A percentile compares a stretch with the other conserved stretches of the same genome.
Conservation (phyloP, 1,284 basidiomycete species). For the Ceratobasidium sp. region DNA sequence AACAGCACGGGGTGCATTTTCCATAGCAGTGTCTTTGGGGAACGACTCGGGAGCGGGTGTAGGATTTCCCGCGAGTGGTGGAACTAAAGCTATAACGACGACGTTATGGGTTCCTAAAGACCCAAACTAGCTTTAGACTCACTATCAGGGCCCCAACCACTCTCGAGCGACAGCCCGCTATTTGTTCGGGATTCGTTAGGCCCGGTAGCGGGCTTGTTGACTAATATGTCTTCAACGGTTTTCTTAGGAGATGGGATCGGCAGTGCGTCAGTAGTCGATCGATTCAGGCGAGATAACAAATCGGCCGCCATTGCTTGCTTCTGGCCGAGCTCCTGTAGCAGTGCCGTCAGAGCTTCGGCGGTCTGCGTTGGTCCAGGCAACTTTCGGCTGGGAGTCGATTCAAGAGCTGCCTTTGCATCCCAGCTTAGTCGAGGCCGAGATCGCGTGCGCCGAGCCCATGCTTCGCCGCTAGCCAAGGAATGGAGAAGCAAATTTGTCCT, state of each 20-base stretch:
- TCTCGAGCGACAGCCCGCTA: not conserved
- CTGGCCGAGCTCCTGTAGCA: slow-evolving; percentile 36
- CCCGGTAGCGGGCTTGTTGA: not conserved
- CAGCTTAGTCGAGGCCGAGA: slow-evolving; percentile 6
- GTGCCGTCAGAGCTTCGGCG: slow-evolving; percentile 19
- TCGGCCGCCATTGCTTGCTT: slow-evolving; percentile 33
- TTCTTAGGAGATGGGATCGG: not conserved
- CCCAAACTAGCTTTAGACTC: not conserved
- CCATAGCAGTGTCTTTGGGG: not conserved
- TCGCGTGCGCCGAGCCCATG: slow-evolving; percentile 41
- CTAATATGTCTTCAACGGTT: slow-evolving; percentile 19
- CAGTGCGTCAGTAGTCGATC: not conserved
- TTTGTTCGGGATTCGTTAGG: not conserved
- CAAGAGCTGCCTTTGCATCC: slow-evolving; percentile 18
- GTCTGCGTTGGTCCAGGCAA: not conserved
- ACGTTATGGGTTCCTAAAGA: not conserved
- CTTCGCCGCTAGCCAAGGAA: slow-evolving; percentile 33
- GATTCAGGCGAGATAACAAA: slow-evolving; percentile 26
- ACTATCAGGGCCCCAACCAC: slow-evolving; percentile 37
- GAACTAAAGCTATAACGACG: not conserved
- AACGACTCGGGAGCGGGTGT: not conserved
- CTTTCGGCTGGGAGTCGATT: not conserved
- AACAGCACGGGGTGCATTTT: not conserved
- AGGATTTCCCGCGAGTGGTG: not conserved
- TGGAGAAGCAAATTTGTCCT: slow-evolving; percentile 37